Evolutionary conservation across 176 grass and related monocot genomes (phyloP), one percentile per base, ranked within the genome.

Genomic region (Ampelocalamus luodianensis): DNA sequence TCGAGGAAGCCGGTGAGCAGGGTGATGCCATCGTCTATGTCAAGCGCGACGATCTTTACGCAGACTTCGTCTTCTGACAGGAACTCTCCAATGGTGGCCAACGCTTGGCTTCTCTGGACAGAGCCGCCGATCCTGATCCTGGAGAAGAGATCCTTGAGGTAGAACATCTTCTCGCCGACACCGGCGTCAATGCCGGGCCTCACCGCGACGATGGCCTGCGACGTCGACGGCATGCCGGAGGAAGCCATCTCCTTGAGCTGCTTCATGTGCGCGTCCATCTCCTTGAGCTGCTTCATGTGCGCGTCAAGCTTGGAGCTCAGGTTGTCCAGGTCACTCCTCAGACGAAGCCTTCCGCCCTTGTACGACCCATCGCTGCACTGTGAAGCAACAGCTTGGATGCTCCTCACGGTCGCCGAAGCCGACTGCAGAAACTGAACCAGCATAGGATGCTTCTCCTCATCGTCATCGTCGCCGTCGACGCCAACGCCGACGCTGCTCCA

Each of bases 141-240:
- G 36, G 74, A 95, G 83, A 98, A 93, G 48, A 98, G 81, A 70
- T 98, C 96, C 69, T 82, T 93, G 44, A 92, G 84, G 80, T 90
- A 98, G 85, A 93, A 92, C 80, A 63, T 80, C 76, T 95, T 93
- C 79, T 92, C 93, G 29, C 89, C 87, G 49, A 84, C 20, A 29
- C 66, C 63, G 22, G 96, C 93, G 60, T 80, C 91, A 7, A 15
- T 34, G 58, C 77, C 38, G 0, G 96, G 96, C 72, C 90, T 85
- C 39, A 77, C 79, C 0, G 91, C 85, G 42, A 95, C 79, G 72
- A 98, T 95, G 50, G 91, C 93, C 68, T 73, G 82, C 18, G 83
- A 92, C 18, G 86, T 68, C 11, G 88, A 18, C 2, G 82, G 54
- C 22, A 54, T 34, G 29, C 88, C 74, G 9, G 84, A 74, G 68